phyloP scores from a whole-genome alignment of 208 protist genomes.

The Leishmania martiniquensis region DNA sequence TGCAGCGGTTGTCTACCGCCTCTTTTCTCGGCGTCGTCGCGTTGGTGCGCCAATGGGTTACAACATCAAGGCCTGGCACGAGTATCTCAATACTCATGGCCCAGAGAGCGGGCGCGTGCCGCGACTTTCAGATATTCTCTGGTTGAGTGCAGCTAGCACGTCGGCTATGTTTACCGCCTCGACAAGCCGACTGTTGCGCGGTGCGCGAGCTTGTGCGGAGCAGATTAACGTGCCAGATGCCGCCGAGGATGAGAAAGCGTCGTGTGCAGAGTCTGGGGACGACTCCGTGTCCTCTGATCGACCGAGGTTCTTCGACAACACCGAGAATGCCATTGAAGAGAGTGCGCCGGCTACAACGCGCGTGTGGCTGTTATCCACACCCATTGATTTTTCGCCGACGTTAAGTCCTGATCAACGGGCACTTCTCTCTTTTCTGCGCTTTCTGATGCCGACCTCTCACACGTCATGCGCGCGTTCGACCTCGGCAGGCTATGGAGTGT shows the following conservation, averaged over 20 bases:
- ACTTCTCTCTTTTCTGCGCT: constrained; percentile 48
- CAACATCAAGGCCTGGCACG: constrained; percentile 40
- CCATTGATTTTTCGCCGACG: background rate
- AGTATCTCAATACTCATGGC: constrained; percentile 47
- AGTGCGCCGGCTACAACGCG: background rate
- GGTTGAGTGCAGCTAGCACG: constrained; percentile 57
- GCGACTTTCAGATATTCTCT: constrained; percentile 52
- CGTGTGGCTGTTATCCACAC: background rate
- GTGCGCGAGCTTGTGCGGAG: constrained; percentile 19
- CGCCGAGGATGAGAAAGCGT: constrained; percentile 2
- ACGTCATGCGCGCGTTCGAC: background rate
- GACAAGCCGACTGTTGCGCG: constrained; percentile 47
- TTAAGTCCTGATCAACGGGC: constrained; percentile 13
- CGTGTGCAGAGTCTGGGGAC: background rate
- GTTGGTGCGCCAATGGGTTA: constrained; percentile 17
- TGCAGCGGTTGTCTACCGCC: constrained; percentile 5
- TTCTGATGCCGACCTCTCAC: constrained; percentile 40
- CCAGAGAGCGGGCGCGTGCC: constrained; percentile 47
- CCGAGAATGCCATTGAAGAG: constrained; percentile 7
- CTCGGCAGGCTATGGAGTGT: constrained; percentile 65
- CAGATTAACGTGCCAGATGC: background rate
- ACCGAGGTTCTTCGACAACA: constrained; percentile 34
- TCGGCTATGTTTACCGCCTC: constrained; percentile 62
- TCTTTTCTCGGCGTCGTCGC: constrained; percentile 15
- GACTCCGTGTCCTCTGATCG: background rate